phyloP scores from a whole-genome alignment of 1,284 basidiomycete species.

The Mycena sp. region DNA sequence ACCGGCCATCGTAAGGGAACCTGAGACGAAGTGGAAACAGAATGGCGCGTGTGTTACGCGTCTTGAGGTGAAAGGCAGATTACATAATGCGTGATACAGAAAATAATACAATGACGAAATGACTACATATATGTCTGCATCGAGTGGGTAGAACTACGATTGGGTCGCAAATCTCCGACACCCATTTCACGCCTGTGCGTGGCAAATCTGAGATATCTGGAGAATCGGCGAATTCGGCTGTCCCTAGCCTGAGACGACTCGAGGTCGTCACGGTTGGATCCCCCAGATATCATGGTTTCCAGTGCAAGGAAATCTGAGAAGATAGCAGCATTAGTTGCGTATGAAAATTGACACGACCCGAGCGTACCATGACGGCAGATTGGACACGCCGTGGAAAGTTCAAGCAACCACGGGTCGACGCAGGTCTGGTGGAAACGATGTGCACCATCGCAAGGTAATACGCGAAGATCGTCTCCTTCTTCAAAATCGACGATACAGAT shows the following conservation, averaged over 20 bases:
- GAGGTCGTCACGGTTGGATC: conserved; percentile 37
- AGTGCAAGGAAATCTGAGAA: conserved; percentile 60
- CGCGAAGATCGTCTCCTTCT: conserved; percentile 88
- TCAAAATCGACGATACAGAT: conserved; percentile 95
- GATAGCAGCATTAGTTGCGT: too few relatives aligned
- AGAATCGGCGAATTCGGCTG: conserved; percentile 20
- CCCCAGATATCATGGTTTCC: conserved; percentile 55
- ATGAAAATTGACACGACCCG: too few relatives aligned
- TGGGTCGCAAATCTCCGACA: too few relatives aligned
- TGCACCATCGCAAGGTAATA: conserved; percentile 89
- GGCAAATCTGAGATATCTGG: conserved; percentile 20
- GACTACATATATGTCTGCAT: too few relatives aligned
- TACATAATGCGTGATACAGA: too few relatives aligned
- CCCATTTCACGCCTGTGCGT: too few relatives aligned
- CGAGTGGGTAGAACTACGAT: too few relatives aligned
- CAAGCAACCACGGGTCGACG: conserved; percentile 88
- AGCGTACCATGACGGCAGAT: conserved; percentile 86
- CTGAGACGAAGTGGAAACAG: neutral
- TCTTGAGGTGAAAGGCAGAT: too few relatives aligned
- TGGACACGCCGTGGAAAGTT: conserved; percentile 91
- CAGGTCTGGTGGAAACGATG: conserved; percentile 89
- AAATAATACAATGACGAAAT: too few relatives aligned
- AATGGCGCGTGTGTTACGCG: too few relatives aligned
- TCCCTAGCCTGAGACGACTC: neutral
- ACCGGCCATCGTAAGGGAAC: conserved; percentile 62